Conservation (phyloP, 139 green algal genomes). For the Axilococcus clingmanii region DNA sequence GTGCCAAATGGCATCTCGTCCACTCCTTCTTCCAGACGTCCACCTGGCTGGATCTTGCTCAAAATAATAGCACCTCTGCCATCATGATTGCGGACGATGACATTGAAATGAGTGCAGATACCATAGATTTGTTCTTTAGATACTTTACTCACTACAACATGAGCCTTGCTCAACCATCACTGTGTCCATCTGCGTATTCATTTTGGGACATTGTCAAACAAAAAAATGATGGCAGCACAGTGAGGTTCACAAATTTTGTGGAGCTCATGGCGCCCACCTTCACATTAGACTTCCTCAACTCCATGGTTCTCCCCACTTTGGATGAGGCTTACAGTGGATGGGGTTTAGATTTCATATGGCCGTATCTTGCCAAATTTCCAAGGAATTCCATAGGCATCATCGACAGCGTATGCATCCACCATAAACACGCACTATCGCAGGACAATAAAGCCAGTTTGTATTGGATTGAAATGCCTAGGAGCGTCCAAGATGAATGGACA, state of each 20-base stretch:
- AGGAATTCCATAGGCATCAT: slow-evolving; percentile 18
- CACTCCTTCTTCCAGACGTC: too few relatives aligned
- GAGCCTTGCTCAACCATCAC: background rate
- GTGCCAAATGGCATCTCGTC: too few relatives aligned
- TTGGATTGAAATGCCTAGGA: too few relatives aligned
- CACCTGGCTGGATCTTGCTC: too few relatives aligned
- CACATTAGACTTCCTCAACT: background rate
- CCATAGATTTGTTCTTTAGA: slow-evolving; percentile 1
- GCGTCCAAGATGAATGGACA: too few relatives aligned
- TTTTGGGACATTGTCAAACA: background rate
- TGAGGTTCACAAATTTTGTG: slow-evolving; percentile 2
- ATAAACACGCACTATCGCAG: too few relatives aligned
- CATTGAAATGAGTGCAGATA: background rate
- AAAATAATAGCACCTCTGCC: too few relatives aligned
- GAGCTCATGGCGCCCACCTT: slow-evolving; percentile 6
- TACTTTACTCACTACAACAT: background rate
- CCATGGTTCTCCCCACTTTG: background rate
- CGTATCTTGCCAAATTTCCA: slow-evolving; percentile 21
- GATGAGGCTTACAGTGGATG: slow-evolving; percentile 8
- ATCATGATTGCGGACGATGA: slow-evolving; percentile 4
- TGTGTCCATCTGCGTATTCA: slow-evolving; percentile 3
- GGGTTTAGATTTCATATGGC: slow-evolving; percentile 33
- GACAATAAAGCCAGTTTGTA: too few relatives aligned
- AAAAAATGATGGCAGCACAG: background rate
- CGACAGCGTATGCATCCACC: background rate